Base-by-base conservation (phyloP, 495 filamentous ascomycete genomes). In the Penicillium pulvis region DNA sequence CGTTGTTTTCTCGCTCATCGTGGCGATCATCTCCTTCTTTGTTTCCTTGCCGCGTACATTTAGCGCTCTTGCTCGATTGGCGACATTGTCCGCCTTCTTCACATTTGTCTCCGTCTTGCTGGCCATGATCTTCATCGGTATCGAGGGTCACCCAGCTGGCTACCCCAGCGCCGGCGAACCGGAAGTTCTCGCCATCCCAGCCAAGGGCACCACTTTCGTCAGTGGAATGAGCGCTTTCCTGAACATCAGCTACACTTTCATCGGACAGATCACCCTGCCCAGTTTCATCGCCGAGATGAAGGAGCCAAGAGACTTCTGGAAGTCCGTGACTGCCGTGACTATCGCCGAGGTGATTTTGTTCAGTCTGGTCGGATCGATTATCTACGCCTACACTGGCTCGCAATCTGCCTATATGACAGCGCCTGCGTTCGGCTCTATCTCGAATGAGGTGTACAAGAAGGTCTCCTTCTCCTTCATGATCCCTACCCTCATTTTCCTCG, bases 201-300 rank as follows among this genome's bases (percentile, higher is more conserved):
- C 83, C n/a, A 71, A 75, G 3, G 82, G 84, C n/a, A 93, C 90
- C 0, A 87, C 87, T 1, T 94, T 92, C 56, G 89, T 96, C 16
- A 75, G 77, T 6, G 91, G 88, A 8, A 82, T 93, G 74, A 90
- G 83, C 49, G 91, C 91, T 2, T 94, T 94, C 74, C 75, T 95
- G 61, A 96, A 96, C 71, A 95, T 96, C 66, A 85, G 83, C 72
- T 96, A 94, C 71, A 96, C 91, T 7, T 94, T 96, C 73, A 94
- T 96, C 61, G 91, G 91, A 4, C 91, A 96, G 69, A 96, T 96
- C 70, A 96, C 91, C 0, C 79, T 96, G 24, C 91, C 91, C 3
- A 90, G 86, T 64, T 96, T 96, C 77, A 96, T 96, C 60, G 91
- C 91, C 5, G 91, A 96, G 69, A 96, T 96, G 91, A 86, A 84